Evolutionary conservation across 2,329 filamentous ascomycete genomes (phyloP).

Genomic region (Colletotrichum acutatum): DNA sequence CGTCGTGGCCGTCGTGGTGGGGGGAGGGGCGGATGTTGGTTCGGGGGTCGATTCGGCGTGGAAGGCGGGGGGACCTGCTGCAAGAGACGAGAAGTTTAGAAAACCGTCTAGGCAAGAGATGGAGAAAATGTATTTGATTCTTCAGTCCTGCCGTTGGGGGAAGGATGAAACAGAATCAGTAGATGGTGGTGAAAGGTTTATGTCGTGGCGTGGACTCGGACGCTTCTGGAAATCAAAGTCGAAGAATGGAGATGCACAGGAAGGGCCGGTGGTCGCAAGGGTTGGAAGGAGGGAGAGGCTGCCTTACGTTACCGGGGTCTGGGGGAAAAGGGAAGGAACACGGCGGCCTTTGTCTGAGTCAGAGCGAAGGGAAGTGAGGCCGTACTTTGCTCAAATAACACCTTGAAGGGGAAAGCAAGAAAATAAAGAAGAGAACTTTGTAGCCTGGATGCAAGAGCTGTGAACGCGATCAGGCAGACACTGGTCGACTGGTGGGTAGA

Average conservation of each 20-base stretch:
- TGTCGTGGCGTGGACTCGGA: constrained; percentile 8
- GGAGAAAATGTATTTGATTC: neutral
- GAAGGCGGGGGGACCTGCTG: constrained; percentile 22
- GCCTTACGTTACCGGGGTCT: constrained; percentile 16
- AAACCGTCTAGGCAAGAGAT: neutral
- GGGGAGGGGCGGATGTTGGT: constrained; percentile 30
- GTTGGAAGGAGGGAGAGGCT: constrained; percentile 26
- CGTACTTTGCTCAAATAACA: neutral
- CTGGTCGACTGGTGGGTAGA: neutral
- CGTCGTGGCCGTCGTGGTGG: constrained; percentile 40
- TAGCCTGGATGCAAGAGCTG: constrained; percentile 11
- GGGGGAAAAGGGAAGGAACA: constrained; percentile 18
- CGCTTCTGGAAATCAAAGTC: constrained; percentile 12
- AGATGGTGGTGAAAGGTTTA: neutral
- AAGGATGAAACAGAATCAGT: neutral
- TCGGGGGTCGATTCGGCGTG: neutral
- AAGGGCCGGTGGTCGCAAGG: constrained; percentile 23
- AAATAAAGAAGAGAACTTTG: constrained; percentile 20
- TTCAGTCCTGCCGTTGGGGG: neutral
- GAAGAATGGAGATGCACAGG: neutral
- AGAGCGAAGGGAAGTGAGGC: constrained; percentile 8
- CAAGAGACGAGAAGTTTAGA: constrained; percentile 23
- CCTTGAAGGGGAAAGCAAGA: constrained; percentile 4
- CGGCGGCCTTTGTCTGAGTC: constrained; percentile 31
- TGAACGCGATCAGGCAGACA: constrained; percentile 27